Conservation (phyloP, 805 yeast species). For the Starmera amethionina region DNA sequence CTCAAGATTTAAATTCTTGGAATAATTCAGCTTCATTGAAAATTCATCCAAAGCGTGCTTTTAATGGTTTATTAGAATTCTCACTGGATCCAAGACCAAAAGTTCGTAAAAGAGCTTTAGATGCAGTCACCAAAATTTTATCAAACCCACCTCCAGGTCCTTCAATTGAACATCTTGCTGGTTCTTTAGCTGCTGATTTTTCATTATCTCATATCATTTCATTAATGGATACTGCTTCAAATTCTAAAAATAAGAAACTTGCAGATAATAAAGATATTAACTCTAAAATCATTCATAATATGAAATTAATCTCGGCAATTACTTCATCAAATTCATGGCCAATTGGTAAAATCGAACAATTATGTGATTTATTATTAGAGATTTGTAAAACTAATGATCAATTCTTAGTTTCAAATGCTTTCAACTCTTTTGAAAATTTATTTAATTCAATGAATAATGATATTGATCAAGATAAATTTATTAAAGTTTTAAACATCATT, state of each 20-base stretch:
- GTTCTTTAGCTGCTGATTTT: constrained; percentile 58
- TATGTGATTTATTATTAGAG: constrained; percentile 70
- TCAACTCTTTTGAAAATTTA: constrained; percentile 74
- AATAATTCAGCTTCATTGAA: constrained; percentile 32
- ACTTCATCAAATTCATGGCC: constrained; percentile 83
- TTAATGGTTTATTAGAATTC: constrained; percentile 66
- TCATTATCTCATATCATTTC: constrained; percentile 46
- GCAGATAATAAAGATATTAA: constrained; percentile 36
- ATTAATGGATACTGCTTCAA: constrained; percentile 24
- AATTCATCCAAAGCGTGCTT: constrained; percentile 67
- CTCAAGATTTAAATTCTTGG: constrained; percentile 83
- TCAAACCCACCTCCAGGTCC: constrained; percentile 67
- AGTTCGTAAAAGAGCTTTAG: constrained; percentile 90
- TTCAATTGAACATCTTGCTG: constrained; percentile 66
- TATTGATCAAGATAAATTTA: constrained; percentile 53
- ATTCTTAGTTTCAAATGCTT: constrained; percentile 71
- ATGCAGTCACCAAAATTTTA: constrained; percentile 63
- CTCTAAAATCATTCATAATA: constrained; percentile 57
- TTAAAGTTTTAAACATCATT: constrained; percentile 57
- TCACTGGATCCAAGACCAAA: constrained; percentile 88
- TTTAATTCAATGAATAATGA: constrained; percentile 56
- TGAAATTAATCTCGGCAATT: constrained; percentile 68
- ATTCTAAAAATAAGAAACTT: constrained; percentile 14
- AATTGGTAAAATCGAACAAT: constrained; percentile 46
- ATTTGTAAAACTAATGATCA: constrained; percentile 80